A percentile compares a stretch with the other conserved stretches of the same genome.
Conservation (phyloP, 1,139 yeast genomes). For the Candida buenavistaensis region DNA sequence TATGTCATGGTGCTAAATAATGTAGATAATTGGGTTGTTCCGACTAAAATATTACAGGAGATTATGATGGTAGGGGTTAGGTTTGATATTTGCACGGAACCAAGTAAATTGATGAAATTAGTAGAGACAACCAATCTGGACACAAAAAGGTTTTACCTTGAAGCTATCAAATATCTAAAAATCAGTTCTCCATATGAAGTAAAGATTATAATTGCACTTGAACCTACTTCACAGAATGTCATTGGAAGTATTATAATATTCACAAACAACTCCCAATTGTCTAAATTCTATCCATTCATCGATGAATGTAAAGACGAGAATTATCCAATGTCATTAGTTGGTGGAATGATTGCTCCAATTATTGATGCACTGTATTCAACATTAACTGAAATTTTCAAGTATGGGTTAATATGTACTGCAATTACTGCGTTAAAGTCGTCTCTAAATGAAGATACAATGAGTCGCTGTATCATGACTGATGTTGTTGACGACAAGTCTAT, state of each 20-base stretch:
- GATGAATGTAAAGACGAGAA: constrained; percentile 27
- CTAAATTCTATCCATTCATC: constrained; percentile 55
- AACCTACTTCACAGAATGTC: constrained; percentile 53
- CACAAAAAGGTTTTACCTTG: constrained; percentile 21
- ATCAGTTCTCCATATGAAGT: constrained; percentile 28
- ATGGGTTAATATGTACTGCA: constrained; percentile 61
- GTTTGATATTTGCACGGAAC: constrained; percentile 53
- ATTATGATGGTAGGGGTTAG: constrained; percentile 61
- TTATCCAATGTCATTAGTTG: constrained; percentile 27
- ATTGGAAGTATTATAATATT: constrained; percentile 58
- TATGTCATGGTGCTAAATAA: constrained; percentile 40
- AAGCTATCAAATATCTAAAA: constrained; percentile 25
- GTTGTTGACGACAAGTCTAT: constrained; percentile 38
- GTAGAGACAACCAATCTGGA: constrained; percentile 19
- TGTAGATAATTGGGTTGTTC: constrained; percentile 50
- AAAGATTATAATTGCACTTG: constrained; percentile 56
- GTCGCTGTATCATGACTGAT: constrained; percentile 41
- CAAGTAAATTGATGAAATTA: constrained; percentile 38
- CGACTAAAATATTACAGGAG: constrained; percentile 55
- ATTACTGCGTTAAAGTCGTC: constrained; percentile 51
- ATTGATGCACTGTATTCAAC: constrained; percentile 58
- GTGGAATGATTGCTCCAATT: constrained; percentile 59
- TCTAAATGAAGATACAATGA: constrained; percentile 29
- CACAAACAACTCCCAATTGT: constrained; percentile 46
- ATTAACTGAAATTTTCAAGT: constrained; percentile 54